Conservation (phyloP, 257 asterid genomes). For the Penstemon newberryi region DNA sequence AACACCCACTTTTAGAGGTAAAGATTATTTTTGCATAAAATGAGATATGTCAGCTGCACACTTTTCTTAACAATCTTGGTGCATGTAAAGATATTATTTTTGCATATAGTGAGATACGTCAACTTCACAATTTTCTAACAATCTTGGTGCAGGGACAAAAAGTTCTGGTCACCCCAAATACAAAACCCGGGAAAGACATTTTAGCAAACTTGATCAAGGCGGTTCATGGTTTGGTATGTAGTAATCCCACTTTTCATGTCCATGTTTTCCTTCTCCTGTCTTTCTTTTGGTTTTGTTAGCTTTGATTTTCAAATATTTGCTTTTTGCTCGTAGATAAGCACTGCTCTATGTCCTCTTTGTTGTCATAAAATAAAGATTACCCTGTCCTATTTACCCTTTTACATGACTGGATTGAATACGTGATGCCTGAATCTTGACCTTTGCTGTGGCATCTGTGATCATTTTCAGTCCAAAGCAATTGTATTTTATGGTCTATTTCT, state of each 20-base stretch:
- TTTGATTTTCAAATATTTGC: too few species aligned
- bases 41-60: slow-evolving; percentile 3
- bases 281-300: background rate
- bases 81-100: slow-evolving; percentile 43
- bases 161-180: slow-evolving; percentile 82
- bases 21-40: slow-evolving; percentile 16
- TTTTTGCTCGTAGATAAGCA: too few species aligned
- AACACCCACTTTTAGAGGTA: slow-evolving; percentile 86
- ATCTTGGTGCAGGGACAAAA: slow-evolving; percentile 68
- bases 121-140: slow-evolving; percentile 28
- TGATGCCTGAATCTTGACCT: too few species aligned
- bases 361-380: too few species aligned
- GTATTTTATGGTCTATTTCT: background rate
- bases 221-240: slow-evolving; percentile 83
- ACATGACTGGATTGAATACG: too few species aligned
- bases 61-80: slow-evolving; percentile 8
- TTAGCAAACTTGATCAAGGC: slow-evolving; percentile 74
- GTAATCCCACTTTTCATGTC: background rate
- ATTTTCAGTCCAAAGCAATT: background rate
- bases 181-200: slow-evolving; percentile 90
- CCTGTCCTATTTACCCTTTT: too few species aligned
- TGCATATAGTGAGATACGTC: background rate
- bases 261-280: slow-evolving; percentile 16
- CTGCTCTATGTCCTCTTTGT: too few species aligned
- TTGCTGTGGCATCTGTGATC: background rate